Evolutionary conservation across 768 basidiomycete genomes (phyloP).

Genomic region (Serpula lacrymans): DNA sequence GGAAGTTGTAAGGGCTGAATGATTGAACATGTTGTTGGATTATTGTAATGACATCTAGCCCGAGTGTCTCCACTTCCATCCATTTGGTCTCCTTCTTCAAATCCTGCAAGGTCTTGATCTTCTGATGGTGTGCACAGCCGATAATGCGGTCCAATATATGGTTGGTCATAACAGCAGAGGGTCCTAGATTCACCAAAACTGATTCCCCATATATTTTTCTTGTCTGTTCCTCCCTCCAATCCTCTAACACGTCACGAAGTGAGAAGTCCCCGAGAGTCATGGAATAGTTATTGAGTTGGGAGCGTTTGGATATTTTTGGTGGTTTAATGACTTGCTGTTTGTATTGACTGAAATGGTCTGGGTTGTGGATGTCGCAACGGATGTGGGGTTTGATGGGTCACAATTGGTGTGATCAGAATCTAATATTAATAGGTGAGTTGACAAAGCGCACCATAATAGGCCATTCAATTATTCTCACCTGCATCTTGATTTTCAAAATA

Average conservation of each 20-base stretch:
- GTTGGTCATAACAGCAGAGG: constrained; percentile 10
- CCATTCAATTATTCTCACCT: constrained; percentile 7
- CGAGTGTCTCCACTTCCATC: not conserved
- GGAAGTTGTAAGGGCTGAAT: too few species aligned
- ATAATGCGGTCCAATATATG: constrained; percentile 14
- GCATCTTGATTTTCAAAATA: constrained; percentile 16
- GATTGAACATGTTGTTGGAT: not conserved
- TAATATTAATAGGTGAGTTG: not conserved
- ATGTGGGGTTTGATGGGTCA: constrained; percentile 3
- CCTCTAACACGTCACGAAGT: constrained; percentile 3
- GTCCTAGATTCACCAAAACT: constrained; percentile 4
- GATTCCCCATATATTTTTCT: constrained; percentile 1
- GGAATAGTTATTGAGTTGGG: constrained; percentile 3
- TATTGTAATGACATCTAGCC: not conserved
- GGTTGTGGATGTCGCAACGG: constrained; percentile 21
- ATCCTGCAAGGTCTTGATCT: constrained; percentile 10
- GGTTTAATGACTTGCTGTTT: not conserved
- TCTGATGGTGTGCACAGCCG: constrained; percentile 17
- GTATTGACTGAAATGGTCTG: not conserved
- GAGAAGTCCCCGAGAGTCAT: not conserved
- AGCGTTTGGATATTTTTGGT: not conserved
- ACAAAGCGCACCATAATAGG: not conserved
- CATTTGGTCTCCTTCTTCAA: constrained; percentile 15
- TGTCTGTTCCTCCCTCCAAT: constrained; percentile 8
- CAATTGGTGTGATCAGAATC: constrained; percentile 1